phyloP scores from a whole-genome alignment of 176 grass and related monocot species.

The Musa troglodytarum region DNA sequence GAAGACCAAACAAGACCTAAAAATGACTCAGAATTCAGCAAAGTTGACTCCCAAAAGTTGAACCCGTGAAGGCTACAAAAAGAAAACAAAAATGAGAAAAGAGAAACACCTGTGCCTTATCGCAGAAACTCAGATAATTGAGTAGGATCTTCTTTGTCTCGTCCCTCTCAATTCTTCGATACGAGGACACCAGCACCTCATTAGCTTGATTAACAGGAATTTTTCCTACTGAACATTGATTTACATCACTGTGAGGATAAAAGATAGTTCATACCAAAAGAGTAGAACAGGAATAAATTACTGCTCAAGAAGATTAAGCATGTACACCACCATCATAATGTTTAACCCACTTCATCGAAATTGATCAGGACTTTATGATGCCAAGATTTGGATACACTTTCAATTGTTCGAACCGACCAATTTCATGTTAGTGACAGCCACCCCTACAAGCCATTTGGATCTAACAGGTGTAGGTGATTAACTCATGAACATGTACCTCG shows the following conservation, averaged over 20 bases:
- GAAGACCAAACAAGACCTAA: too few species aligned
- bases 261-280: neutral
- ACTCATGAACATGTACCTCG: too few species aligned
- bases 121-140: conserved; percentile 56
- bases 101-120: conserved; percentile 41
- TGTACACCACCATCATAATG: too few species aligned
- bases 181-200: conserved; percentile 55
- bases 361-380: too few species aligned
- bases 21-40: too few species aligned
- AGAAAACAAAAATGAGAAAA: conserved; percentile 2
- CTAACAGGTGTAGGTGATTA: too few species aligned
- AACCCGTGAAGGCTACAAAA: neutral
- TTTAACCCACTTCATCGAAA: too few species aligned
- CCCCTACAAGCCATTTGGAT: too few species aligned
- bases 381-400: too few species aligned
- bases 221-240: conserved; percentile 62
- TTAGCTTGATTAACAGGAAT: conserved; percentile 76
- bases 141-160: conserved; percentile 47
- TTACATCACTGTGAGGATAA: neutral
- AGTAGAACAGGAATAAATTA: neutral
- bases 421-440: too few species aligned
- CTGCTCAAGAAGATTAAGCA: neutral
- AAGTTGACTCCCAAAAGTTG: too few species aligned
- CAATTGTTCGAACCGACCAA: too few species aligned
- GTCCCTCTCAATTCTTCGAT: conserved; percentile 59